These are phyloP conservation scores for Ocimum tenuiflorum DNA, from an alignment of 257 asterid species.

Conservation along the genomic window DNA sequence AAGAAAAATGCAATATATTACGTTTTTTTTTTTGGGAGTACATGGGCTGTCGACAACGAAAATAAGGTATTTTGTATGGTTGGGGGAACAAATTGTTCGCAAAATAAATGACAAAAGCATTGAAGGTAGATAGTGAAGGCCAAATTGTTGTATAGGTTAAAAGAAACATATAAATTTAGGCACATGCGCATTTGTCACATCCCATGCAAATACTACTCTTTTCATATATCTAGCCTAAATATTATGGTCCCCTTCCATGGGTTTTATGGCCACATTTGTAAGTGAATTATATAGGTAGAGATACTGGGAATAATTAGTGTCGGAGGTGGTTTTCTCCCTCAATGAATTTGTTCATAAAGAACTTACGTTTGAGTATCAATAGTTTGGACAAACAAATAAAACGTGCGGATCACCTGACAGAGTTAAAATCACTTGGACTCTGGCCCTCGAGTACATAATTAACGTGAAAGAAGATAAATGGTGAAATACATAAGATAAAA, in stretches of 20 bases:
- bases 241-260: constrained; percentile 14
- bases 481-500: too few relatives aligned
- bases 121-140: not conserved
- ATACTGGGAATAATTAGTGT: not conserved
- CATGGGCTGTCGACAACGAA: not conserved
- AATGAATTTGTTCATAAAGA: not conserved
- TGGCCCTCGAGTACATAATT: too few relatives aligned
- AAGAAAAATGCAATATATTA: not conserved
- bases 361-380: too few relatives aligned
- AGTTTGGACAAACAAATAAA: too few relatives aligned
- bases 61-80: not conserved
- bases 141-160: not conserved
- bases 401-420: too few relatives aligned
- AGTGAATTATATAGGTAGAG: not conserved
- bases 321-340: too few relatives aligned
- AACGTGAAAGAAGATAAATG: too few relatives aligned
- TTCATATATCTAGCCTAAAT: not conserved
- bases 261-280: not conserved
- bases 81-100: constrained; percentile 10
- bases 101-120: constrained; percentile 14
- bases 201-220: constrained; percentile 11
- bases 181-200: constrained; percentile 2
- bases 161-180: not conserved
- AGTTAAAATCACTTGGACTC: too few relatives aligned
- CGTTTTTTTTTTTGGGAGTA: not conserved